phyloP scores from a whole-genome alignment of 768 basidiomycete genomes.

The Phaeotremella fagi region DNA sequence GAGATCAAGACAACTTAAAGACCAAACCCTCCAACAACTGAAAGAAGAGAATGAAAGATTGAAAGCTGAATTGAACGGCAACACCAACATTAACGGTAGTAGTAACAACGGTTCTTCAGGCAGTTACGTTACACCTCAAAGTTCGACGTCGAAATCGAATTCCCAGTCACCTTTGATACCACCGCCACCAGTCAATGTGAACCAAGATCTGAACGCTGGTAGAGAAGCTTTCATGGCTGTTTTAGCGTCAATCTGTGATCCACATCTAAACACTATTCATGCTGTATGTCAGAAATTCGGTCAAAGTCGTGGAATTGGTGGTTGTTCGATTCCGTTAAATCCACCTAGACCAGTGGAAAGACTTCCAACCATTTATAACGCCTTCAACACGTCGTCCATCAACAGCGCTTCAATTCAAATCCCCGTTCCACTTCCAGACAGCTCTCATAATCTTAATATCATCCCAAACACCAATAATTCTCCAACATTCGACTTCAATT shows the following conservation, averaged over 20 bases:
- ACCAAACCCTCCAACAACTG: not conserved
- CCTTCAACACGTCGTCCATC: no score
- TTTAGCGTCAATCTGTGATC: slow-evolving; percentile 8
- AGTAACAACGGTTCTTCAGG: no score
- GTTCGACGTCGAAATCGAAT: no score
- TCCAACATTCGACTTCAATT: slow-evolving; percentile 5
- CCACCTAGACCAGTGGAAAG: slow-evolving; percentile 2
- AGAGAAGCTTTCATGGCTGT: slow-evolving; percentile 6
- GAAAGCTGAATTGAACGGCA: not conserved
- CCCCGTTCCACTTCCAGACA: no score
- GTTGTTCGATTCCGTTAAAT: not conserved
- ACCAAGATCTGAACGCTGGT: not conserved
- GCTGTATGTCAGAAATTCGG: slow-evolving; percentile 5
- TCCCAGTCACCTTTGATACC: not conserved
- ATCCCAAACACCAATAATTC: no score
- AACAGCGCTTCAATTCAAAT: no score
- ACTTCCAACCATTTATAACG: no score
- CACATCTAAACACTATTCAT: slow-evolving; percentile 11
- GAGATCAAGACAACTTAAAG: not conserved
- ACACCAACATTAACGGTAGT: no score
- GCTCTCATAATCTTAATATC: no score
- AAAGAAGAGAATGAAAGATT: slow-evolving; percentile 7
- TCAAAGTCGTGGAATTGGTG: not conserved
- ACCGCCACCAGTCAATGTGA: not conserved
- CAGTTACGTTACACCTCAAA: no score